phyloP scores from a whole-genome alignment of 495 filamentous ascomycete genomes.

The Neurospora sp. region DNA sequence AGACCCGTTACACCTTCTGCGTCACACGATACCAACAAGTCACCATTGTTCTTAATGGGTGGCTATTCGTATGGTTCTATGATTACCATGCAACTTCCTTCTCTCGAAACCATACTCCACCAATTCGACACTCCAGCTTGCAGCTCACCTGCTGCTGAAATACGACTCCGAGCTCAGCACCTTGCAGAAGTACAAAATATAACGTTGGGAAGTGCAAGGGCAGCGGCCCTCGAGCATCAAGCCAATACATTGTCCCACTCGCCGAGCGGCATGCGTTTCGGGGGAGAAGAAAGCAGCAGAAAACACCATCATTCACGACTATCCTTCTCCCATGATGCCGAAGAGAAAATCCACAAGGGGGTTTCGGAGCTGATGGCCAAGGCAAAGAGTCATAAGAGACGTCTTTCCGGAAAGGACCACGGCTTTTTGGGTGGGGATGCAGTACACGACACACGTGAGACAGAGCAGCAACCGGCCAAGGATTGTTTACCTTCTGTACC shows the following conservation, averaged over 20 bases:
- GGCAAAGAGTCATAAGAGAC: conserved; percentile 19
- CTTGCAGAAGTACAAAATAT: conserved; percentile 47
- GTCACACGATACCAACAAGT: not conserved
- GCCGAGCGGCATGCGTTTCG: conserved; percentile 26
- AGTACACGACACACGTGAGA: not conserved
- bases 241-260: conserved; percentile 17
- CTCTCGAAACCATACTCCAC: conserved; percentile 44
- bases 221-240: conserved; percentile 13
- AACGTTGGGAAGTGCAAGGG: conserved; percentile 17
- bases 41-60: conserved; percentile 47
- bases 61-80: conserved; percentile 93
- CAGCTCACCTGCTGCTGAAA: conserved; percentile 51
- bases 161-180: conserved; percentile 54
- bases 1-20: not conserved
- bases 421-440: not conserved
- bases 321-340: conserved; percentile 17
- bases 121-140: conserved; percentile 43
- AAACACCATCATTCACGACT: conserved; percentile 21
- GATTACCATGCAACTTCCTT: conserved; percentile 62
- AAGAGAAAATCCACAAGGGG: conserved; percentile 30
- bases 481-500: conserved; percentile 17
- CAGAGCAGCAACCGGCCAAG: conserved; percentile 8
- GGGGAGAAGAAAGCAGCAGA: conserved; percentile 28
- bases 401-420: not conserved
- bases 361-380: conserved; percentile 30